phyloP scores from a whole-genome alignment of 2,329 filamentous ascomycete species.

The Chrysoporthe puriensis region DNA sequence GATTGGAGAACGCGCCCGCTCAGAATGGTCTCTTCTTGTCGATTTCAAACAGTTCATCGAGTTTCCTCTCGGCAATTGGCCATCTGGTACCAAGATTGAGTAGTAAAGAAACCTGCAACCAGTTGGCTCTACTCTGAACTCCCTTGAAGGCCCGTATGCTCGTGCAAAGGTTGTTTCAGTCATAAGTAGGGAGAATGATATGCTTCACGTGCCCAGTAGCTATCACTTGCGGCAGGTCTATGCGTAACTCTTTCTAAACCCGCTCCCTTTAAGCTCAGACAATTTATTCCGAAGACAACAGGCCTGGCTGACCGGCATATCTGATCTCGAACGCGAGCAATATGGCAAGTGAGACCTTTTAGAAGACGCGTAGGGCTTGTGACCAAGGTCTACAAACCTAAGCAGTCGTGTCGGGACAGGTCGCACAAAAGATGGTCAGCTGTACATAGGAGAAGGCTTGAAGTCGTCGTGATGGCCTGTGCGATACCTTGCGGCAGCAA shows the following conservation, averaged over 20 bases:
- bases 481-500: not conserved
- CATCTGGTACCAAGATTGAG: not conserved
- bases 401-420: too few species aligned
- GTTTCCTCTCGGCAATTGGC: not conserved
- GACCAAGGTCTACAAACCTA: too few species aligned
- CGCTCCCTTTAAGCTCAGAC: too few species aligned
- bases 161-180: not conserved
- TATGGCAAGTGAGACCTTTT: too few species aligned
- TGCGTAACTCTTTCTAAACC: too few species aligned
- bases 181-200: not conserved
- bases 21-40: not conserved
- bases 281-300: too few species aligned
- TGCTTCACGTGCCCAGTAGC: not conserved
- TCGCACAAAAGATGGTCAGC: too few species aligned
- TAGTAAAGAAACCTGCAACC: not conserved
- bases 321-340: too few species aligned
- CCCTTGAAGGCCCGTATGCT: not conserved
- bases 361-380: too few species aligned
- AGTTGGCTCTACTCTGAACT: not conserved
- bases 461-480: not conserved
- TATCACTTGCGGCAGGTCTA: too few species aligned
- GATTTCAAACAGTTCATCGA: too few species aligned
- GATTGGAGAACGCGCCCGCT: not conserved
- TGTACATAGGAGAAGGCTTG: not conserved
- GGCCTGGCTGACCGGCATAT: too few species aligned